These are phyloP conservation scores for Monotropa hypopitys DNA, from an alignment of 179 eudicot genomes.

Conservation along the genomic window DNA sequence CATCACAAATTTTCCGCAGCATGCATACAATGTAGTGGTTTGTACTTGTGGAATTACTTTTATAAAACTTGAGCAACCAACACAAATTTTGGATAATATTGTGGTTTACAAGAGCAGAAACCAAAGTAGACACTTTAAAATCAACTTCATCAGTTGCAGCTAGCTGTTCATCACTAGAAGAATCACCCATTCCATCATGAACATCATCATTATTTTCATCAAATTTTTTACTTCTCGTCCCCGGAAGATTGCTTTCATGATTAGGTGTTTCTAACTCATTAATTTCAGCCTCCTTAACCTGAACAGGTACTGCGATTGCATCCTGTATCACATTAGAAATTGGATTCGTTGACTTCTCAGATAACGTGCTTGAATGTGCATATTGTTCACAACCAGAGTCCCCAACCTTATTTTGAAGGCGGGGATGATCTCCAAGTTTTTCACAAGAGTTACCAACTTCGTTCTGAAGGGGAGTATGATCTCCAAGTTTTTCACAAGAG, in stretches of 20 bases:
- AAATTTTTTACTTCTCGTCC: conserved; percentile 20
- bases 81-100: conserved; percentile 51
- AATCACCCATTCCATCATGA: conserved; percentile 32
- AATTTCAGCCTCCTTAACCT: conserved; percentile 21
- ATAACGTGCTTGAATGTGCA: conserved; percentile 14
- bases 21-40: conserved; percentile 70
- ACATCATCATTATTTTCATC: conserved; percentile 22
- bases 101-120: conserved; percentile 56
- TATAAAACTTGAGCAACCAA: conserved; percentile 87
- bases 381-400: conserved; percentile 18
- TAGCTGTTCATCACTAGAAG: conserved; percentile 65
- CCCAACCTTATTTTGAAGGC: conserved; percentile 21
- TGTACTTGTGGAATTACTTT: conserved; percentile 62
- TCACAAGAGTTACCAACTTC: conserved; percentile 21
- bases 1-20: conserved; percentile 73
- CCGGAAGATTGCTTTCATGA: conserved; percentile 14
- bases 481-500: conserved; percentile 25
- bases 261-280: conserved; percentile 20
- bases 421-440: conserved; percentile 27
- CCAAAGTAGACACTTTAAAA: conserved; percentile 62
- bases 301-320: conserved; percentile 10
- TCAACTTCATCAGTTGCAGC: conserved; percentile 62
- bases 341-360: conserved; percentile 4
- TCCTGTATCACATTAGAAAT: conserved; percentile 20
- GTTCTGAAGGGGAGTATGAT: conserved; percentile 23